Evolutionary conservation across 768 basidiomycete species (phyloP).

Genomic region (Lactarius indigo): DNA sequence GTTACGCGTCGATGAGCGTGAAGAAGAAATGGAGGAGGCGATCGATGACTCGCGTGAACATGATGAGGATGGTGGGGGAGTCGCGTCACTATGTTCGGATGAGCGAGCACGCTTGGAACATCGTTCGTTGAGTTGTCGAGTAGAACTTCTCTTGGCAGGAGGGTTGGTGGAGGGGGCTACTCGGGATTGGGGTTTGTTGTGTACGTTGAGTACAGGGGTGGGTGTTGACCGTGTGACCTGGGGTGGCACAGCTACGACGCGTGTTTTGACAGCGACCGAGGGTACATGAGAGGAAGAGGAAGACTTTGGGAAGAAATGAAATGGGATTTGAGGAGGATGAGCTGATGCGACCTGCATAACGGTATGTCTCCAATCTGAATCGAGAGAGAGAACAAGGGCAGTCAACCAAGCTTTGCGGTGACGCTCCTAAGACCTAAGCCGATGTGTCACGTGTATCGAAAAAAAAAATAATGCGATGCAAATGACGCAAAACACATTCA

Average conservation of each 20-base stretch:
- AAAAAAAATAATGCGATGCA: neutral
- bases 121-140: conserved; percentile 1
- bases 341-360: conserved; percentile 22
- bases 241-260: conserved; percentile 29
- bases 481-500: neutral
- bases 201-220: neutral
- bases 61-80: conserved; percentile 12
- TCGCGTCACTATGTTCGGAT: conserved; percentile 22
- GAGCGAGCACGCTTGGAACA: conserved; percentile 22
- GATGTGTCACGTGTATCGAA: neutral
- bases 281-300: conserved; percentile 24
- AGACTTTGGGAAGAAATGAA: conserved; percentile 35
- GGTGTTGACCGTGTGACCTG: neutral
- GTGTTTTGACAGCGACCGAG: conserved; percentile 30
- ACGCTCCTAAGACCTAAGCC: neutral
- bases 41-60: conserved; percentile 19
- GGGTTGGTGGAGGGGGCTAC: neutral
- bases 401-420: neutral
- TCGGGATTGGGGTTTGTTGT: conserved; percentile 10
- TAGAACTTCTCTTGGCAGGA: conserved; percentile 3
- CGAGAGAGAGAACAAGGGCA: neutral
- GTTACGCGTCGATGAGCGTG: conserved; percentile 27
- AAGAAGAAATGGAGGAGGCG: conserved; percentile 26
- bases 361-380: neutral
- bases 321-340: conserved; percentile 16